Evolutionary conservation across 2,329 filamentous ascomycete species (phyloP), one percentile per base, ranked within the genome.

Genomic region (Chaetothyriales sp.): DNA sequence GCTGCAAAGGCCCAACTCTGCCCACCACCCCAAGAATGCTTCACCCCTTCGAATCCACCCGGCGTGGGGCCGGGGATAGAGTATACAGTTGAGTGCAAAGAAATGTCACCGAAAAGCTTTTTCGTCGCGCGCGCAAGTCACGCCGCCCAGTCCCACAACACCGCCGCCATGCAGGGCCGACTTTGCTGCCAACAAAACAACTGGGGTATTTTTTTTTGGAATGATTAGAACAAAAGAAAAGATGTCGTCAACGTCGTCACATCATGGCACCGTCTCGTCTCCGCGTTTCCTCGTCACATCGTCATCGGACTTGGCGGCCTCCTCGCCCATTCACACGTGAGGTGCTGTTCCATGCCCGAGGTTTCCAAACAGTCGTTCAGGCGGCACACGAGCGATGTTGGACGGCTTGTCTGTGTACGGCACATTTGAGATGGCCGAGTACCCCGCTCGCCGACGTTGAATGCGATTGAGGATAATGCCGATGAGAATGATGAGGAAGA

Each of bases 381-480:
- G 71, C 18, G 71, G 71, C 37, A 73, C 58, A 40, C 71, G 67
- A 49, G 64, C 66, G 64, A 73, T 70, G 52, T 70, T 70, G 25
- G 69, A 66, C 50, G 69, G 67, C 53, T 71, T 69, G 61, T 73
- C 71, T 25, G 69, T 70, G 51, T 69, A 69, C 46, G 64, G 64
- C n/a, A 66, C 65, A 51, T 69, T 69, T 7, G 71, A 70, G 8
- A 70, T 69, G 44, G 64, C 64, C 55, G 69, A 66, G 59, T 73
- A 73, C 51, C 71, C 71, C 56, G 72, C 70, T 52, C 69, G 68
- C 51, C 66, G 67, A 48, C 71, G 67, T 60, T 73, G 71, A 50
- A 73, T 67, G 60, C 70, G 70, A 55, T 72, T 72, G 53, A 72
- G 62, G 56, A 73, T 71, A 48, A 73, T 65, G 48, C 71, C 71